Conservation (phyloP, 352 stramenopile species). For the Globisporangium middletonii region DNA sequence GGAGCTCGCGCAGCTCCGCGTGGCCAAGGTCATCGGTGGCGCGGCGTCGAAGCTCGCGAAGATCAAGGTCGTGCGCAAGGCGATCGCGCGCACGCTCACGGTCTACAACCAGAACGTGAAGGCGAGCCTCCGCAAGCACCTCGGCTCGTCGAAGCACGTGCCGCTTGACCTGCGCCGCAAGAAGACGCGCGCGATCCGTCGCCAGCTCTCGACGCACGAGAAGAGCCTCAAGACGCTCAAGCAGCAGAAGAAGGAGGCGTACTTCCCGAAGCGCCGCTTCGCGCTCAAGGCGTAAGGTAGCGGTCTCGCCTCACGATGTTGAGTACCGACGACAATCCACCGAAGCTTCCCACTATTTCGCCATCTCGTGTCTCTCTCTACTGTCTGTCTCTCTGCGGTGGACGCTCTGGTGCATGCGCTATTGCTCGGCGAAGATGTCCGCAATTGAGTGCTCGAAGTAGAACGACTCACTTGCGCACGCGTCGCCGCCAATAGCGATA, state of each 20-base stretch:
- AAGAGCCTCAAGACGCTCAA: slow-evolving; percentile 91
- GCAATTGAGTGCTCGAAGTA: slow-evolving; percentile 17
- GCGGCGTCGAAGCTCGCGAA: slow-evolving; percentile 99
- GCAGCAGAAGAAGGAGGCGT: slow-evolving; percentile 94
- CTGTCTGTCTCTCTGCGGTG: not conserved
- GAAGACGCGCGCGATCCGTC: slow-evolving; percentile 98
- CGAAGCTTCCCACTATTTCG: slow-evolving; percentile 43
- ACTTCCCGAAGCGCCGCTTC: slow-evolving; percentile 96
- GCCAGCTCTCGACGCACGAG: slow-evolving; percentile 94
- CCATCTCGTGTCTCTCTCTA: slow-evolving; percentile 12
- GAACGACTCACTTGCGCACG: not conserved
- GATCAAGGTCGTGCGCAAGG: slow-evolving; percentile 99
- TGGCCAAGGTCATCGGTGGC: slow-evolving; percentile 98
- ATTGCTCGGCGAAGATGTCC: slow-evolving; percentile 11
- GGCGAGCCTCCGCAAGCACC: slow-evolving; percentile 93
- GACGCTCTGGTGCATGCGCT: not conserved
- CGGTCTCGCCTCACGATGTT: slow-evolving; percentile 4
- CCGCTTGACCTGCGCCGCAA: slow-evolving; percentile 97
- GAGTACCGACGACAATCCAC: slow-evolving; percentile 45
- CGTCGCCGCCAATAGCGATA: not conserved
- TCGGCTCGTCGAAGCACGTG: slow-evolving; percentile 95
- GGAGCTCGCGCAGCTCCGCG: slow-evolving; percentile 96
- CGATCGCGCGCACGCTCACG: slow-evolving; percentile 98
- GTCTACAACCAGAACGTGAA: slow-evolving; percentile 99
- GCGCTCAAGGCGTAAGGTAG: slow-evolving; percentile 96